Base-by-base conservation (phyloP, 2,329 filamentous ascomycete genomes). In the Neocucurbitaria cava region DNA sequence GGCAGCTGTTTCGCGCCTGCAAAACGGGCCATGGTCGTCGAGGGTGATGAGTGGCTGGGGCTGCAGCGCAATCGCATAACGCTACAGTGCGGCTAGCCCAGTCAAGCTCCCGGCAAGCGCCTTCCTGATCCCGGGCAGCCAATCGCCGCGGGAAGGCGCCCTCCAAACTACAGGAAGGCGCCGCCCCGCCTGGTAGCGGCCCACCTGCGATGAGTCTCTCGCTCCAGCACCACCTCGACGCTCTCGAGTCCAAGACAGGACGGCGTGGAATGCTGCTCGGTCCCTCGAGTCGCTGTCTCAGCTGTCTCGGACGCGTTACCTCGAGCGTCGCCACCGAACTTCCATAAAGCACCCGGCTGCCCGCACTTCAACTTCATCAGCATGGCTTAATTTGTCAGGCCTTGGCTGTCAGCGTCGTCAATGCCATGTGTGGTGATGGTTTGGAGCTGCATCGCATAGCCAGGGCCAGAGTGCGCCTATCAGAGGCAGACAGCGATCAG, bases 1-100 rank as follows among this genome's bases (percentile, higher is more conserved):
- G 50, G 36, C 18, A 54, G 59, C 57, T 66, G 66, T 68, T 71
- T 72, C 61, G 65, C 68, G 69, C 69, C 67, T 62, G 62, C 54
- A 58, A 62, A 66, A 66, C 54, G 56, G 51, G 49, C 65, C 64
- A 59, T 60, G 67, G 65, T 46, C 33, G 49, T 56, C 64, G 54
- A 36, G 52, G 49, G 50, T 49, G 57, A 54, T 70, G 65, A 70
- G 63, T 72, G 69, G 69, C 57, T 59, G 62, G 52, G 46, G 36
- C 23, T 15, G 15, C 35, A 62, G 62, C 51, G 61, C 62, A 64
- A 41, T 52, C 54, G 59, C 61, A 64, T 61, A 43, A 43, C 54
- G 48, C 58, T 56, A 61, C 56, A 56, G 53, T 46, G 8, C 51
- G 56, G 61, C 65, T 65, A 68, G 52, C 55, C 62, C 58, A 23